A percentile compares a stretch with the other conserved stretches of the same genome.
These are phyloP conservation scores for Leccinum imitatum DNA, from an alignment of 768 basidiomycete species.

Conservation along the genomic window DNA sequence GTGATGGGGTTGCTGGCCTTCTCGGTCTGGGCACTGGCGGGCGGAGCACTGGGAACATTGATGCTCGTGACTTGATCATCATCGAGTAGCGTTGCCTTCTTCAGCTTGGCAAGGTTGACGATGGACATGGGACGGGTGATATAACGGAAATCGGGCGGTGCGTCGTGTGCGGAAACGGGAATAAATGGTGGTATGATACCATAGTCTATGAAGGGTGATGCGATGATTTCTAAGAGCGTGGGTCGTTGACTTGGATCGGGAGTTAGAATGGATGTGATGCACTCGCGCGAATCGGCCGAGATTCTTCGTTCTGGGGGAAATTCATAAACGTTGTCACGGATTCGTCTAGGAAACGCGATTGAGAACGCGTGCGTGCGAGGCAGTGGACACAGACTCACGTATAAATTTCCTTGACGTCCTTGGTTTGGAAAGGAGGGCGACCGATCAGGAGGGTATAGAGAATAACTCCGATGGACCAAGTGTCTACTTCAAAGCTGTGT, in stretches of 20 bases:
- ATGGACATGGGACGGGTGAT: constrained; percentile 61
- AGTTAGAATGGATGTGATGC: constrained; percentile 84
- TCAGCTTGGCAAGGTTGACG: constrained; percentile 67
- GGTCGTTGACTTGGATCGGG: constrained; percentile 82
- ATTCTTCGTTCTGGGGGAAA: constrained; percentile 80
- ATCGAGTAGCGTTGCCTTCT: constrained; percentile 62
- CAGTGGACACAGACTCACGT: constrained; percentile 50
- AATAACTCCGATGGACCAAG: constrained; percentile 97
- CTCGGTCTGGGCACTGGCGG: constrained; percentile 17
- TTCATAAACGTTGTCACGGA: constrained; percentile 90
- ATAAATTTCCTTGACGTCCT: constrained; percentile 96
- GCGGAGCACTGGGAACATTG: constrained; percentile 39
- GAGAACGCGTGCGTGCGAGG: neutral
- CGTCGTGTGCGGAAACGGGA: constrained; percentile 74
- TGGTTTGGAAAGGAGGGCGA: constrained; percentile 97
- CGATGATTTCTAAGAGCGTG: constrained; percentile 79
- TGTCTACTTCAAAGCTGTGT: constrained; percentile 97
- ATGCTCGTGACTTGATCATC: constrained; percentile 52
- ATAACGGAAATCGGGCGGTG: constrained; percentile 71
- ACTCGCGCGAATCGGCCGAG: constrained; percentile 67
- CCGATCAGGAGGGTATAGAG: constrained; percentile 92
- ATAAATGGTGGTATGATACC: constrained; percentile 83
- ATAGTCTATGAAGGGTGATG: constrained; percentile 78
- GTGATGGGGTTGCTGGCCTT: constrained; percentile 42
- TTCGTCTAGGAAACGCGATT: constrained; percentile 55